Conservation (phyloP, 2,329 filamentous ascomycete species). For the Orbilia blumenaviensis region DNA sequence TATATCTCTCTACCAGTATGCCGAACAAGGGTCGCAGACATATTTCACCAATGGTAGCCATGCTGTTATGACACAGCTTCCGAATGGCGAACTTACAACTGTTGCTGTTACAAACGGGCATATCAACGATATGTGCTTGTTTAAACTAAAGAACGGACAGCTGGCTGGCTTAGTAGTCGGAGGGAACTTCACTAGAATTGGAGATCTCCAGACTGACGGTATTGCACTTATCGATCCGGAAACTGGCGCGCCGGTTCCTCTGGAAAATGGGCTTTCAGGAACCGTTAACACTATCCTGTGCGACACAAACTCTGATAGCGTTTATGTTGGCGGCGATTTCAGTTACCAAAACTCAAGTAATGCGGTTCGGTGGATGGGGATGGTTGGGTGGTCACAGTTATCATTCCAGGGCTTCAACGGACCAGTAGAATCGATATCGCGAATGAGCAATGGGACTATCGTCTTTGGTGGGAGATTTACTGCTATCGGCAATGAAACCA, state of each 20-base stretch:
- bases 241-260: conserved; percentile 74
- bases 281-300: conserved; percentile 84
- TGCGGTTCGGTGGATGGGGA: conserved; percentile 80
- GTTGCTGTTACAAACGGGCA: conserved; percentile 81
- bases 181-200: conserved; percentile 94
- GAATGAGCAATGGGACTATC: conserved; percentile 81
- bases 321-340: conserved; percentile 92
- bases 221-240: conserved; percentile 83
- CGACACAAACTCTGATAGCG: conserved; percentile 77
- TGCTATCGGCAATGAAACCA: conserved; percentile 81
- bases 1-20: conserved; percentile 86
- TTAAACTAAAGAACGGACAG: conserved; percentile 72
- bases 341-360: conserved; percentile 83
- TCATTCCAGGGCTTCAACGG: conserved; percentile 96
- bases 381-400: conserved; percentile 77
- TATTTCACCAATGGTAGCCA: conserved; percentile 79
- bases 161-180: conserved; percentile 81
- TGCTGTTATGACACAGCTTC: conserved; percentile 80
- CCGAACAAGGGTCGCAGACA: conserved; percentile 76
- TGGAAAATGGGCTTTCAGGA: conserved; percentile 78
- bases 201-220: conserved; percentile 76
- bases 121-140: conserved; percentile 87
- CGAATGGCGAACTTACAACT: conserved; percentile 82
- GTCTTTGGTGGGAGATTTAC: conserved; percentile 92
- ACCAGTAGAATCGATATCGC: conserved; percentile 84